Percentiles rank a stretch among this genome's conserved stretches.
These are phyloP conservation scores for Aspergillus niger DNA, from an alignment of 2,329 filamentous ascomycete genomes.

Conservation along the genomic window DNA sequence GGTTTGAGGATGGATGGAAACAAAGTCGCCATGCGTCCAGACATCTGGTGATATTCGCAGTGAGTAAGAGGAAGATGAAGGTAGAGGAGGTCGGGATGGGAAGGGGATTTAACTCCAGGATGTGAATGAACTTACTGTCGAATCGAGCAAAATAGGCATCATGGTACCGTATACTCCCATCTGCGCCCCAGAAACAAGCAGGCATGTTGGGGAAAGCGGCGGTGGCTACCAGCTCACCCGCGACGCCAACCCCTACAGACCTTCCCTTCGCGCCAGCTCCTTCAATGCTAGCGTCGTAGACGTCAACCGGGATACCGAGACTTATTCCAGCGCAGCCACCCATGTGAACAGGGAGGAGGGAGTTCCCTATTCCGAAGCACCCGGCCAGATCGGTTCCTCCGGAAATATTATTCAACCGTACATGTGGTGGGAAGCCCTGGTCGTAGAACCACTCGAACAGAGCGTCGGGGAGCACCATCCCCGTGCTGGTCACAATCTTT, in stretches of 20 bases:
- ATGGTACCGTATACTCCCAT: conserved; percentile 58
- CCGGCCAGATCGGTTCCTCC: conserved; percentile 73
- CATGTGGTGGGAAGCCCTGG: conserved; percentile 64
- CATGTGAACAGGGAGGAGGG: conserved; percentile 65
- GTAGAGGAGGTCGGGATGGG: not conserved
- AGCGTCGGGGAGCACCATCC: conserved; percentile 77
- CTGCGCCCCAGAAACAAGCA: conserved; percentile 60
- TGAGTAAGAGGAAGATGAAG: not conserved
- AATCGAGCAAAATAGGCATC: conserved; percentile 61
- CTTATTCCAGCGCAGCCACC: conserved; percentile 59
- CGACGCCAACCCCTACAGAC: conserved; percentile 62
- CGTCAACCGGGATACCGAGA: conserved; percentile 57
- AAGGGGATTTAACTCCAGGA: not conserved
- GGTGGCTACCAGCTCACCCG: conserved; percentile 74
- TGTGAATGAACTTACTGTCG: conserved; percentile 34
- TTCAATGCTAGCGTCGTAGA: conserved; percentile 59
- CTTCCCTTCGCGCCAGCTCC: conserved; percentile 52
- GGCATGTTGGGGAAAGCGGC: conserved; percentile 75
- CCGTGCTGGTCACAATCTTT: conserved; percentile 67
- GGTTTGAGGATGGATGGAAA: conserved; percentile 68
- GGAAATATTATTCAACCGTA: conserved; percentile 72
- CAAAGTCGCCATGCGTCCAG: conserved; percentile 77
- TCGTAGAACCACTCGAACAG: conserved; percentile 82
- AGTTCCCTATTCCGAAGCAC: conserved; percentile 57
- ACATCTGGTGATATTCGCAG: conserved; percentile 22